Evolutionary conservation across 2,329 filamentous ascomycete genomes (phyloP), one percentile per base, ranked within the genome.

Genomic region (Acephala macrosclerotiorum): DNA sequence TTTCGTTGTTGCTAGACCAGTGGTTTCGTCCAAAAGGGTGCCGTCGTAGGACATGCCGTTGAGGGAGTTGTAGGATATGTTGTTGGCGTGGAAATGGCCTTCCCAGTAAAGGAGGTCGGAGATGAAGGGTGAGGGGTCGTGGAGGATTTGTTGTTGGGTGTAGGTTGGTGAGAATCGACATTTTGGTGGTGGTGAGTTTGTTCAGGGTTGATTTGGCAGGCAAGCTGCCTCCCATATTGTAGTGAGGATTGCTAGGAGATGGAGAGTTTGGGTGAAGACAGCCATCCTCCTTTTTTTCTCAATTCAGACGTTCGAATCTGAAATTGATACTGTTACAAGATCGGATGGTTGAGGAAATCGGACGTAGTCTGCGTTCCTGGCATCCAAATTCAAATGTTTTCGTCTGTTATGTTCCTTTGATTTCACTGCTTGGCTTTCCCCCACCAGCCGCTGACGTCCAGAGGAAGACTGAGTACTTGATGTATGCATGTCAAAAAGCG

Each of bases 21-120:
- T 80, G 9, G 69, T 68, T 73, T 74, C 79, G 64, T 81, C 75
- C 35, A 80, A 71, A 61, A 80, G 75, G 0, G 77, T 78, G 6
- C 79, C 79, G 61, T 80, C 79, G 57, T 81, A 80, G 5, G 77
- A 76, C 77, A 81, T 80, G 58, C 79, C 80, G 64, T 82, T 82
- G 18, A 70, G 71, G 2, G 72, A 66, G 63, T 82, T 81, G 68
- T 80, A 82, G 11, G 76, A 74, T 2, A 82, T 73, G 25, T 78
- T 75, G 58, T 81, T 77, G 58, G 79, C 77, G 60, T 81, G 80
- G 38, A 82, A 81, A 26, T 79, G 76, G n/a, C 79, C 80, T 66
- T 82, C 80, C 79, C 80, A 82, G 67, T 78, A 80, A 16, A 82
- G 65, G 18, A 81, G 66, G 58, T 80, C 75, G 68, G 73, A 75